phyloP scores from a whole-genome alignment of 1,284 basidiomycete species.

The Taiwanofungus camphoratus region DNA sequence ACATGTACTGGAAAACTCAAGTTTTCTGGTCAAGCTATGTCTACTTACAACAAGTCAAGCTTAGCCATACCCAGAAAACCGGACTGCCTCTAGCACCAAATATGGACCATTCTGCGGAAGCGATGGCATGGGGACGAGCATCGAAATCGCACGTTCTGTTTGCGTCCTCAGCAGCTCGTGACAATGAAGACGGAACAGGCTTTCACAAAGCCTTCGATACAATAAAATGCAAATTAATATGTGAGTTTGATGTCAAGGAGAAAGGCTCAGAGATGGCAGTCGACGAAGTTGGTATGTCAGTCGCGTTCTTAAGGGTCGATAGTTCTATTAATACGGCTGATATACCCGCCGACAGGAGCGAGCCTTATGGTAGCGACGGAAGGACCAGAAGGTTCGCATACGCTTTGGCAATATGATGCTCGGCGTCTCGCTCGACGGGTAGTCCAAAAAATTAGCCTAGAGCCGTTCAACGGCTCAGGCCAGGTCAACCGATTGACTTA shows the following conservation, averaged over 20 bases:
- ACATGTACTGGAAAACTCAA: not conserved
- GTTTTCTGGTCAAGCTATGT: conserved; percentile 5
- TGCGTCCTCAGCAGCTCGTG: conserved; percentile 51
- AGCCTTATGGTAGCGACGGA: conserved; percentile 36
- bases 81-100: conserved; percentile 1
- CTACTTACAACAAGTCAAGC: conserved; percentile 8
- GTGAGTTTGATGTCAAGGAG: conserved; percentile 6
- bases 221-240: not conserved
- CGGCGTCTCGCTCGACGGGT: conserved; percentile 26
- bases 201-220: conserved; percentile 33
- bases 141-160: conserved; percentile 39
- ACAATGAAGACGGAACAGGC: conserved; percentile 29
- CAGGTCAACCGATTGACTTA: conserved; percentile 48
- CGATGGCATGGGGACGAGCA: conserved; percentile 49
- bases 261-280: conserved; percentile 37
- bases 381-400: conserved; percentile 27
- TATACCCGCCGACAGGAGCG: conserved; percentile 8
- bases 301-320: not conserved
- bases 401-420: conserved; percentile 54
- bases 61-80: not conserved
- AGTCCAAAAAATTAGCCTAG: conserved; percentile 23
- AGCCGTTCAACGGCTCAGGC: conserved; percentile 26
- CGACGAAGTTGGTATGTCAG: conserved; percentile 11
- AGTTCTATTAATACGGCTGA: not conserved
- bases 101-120: conserved; percentile 13